Conservation (phyloP, 495 filamentous ascomycete genomes). For the Pseudomonodictys pantanalensis region DNA sequence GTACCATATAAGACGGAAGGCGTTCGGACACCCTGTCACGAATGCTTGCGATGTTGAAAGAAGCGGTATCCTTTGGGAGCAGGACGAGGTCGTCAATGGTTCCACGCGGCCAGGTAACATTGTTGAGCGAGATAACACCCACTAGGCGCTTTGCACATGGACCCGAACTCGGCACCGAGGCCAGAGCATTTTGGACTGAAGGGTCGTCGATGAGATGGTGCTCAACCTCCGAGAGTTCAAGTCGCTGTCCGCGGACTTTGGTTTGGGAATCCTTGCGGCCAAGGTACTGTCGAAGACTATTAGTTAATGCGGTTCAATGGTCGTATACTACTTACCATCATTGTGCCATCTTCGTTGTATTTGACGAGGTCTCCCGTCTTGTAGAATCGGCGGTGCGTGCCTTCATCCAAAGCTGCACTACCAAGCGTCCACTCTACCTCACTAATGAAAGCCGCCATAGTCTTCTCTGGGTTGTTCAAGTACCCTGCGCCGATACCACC, state of each 20-base stretch:
- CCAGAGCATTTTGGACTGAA: conserved; percentile 18
- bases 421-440: conserved; percentile 23
- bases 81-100: conserved; percentile 7
- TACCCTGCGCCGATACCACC: conserved; percentile 40
- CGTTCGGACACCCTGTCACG: conserved; percentile 24
- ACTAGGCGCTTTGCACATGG: conserved; percentile 30
- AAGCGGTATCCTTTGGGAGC: conserved; percentile 4
- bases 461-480: conserved; percentile 42
- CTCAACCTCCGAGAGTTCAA: conserved; percentile 39
- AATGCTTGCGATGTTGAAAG: conserved; percentile 16
- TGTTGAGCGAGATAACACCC: conserved; percentile 21
- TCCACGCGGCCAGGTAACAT: background rate
- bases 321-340: conserved; percentile 19
- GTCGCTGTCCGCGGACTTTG: conserved; percentile 37
- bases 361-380: conserved; percentile 39
- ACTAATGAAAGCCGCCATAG: conserved; percentile 37
- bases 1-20: conserved; percentile 37
- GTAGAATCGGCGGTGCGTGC: conserved; percentile 30
- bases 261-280: conserved; percentile 40
- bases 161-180: conserved; percentile 23
- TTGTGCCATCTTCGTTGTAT: conserved; percentile 35
- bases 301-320: background rate
- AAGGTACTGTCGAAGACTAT: conserved; percentile 21
- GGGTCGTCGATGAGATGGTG: conserved; percentile 31
- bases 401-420: background rate